phyloP scores from a whole-genome alignment of 257 asterid species.

The Solanum tarapatanum region DNA sequence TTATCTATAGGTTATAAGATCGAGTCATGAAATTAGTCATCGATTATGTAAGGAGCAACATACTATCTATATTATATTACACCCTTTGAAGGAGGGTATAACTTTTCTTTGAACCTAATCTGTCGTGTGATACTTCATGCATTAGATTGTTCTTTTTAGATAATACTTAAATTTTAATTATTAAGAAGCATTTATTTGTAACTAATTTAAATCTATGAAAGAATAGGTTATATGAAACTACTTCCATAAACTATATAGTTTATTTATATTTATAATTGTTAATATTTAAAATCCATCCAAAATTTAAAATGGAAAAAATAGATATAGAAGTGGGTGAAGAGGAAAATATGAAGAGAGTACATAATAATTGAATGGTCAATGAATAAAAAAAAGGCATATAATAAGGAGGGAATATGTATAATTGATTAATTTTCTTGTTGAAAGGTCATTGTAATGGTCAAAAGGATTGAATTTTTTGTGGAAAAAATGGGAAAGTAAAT shows the following conservation, averaged over 20 bases:
- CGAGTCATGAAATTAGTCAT: neutral
- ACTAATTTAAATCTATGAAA: neutral
- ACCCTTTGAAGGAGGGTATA: neutral
- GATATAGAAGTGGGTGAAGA: neutral
- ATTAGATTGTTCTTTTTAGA: neutral
- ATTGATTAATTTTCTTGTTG: neutral
- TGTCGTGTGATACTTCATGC: neutral
- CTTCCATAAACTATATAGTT: neutral
- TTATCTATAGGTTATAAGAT: neutral
- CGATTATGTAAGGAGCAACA: neutral
- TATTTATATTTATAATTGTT: neutral
- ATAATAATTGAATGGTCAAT: neutral
- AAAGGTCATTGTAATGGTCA: conserved; percentile 14
- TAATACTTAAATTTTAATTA: neutral
- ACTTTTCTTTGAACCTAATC: neutral
- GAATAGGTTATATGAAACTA: neutral
- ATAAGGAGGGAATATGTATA: neutral
- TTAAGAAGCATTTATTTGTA: neutral
- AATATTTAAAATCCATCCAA: neutral
- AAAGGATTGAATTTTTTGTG: conserved; percentile 4
- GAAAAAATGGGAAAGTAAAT: conserved; percentile 1
- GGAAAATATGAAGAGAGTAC: neutral
- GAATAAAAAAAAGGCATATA: neutral
- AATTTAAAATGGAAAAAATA: neutral
- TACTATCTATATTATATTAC: neutral